Base-by-base conservation (phyloP, 2,329 filamentous ascomycete genomes). In the Madurella fahalii region DNA sequence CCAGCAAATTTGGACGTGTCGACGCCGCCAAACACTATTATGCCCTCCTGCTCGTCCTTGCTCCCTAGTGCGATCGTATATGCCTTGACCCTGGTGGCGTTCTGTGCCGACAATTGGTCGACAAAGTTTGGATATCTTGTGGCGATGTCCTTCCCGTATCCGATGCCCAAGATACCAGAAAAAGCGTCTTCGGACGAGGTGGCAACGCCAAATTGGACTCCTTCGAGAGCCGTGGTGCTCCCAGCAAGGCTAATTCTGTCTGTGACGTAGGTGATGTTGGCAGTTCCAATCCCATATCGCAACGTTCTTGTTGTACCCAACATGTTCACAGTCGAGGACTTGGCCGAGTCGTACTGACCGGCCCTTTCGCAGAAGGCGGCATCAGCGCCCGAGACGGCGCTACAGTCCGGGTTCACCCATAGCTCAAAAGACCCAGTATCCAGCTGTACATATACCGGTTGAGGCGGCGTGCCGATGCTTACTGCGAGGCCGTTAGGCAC, bases 101-200 rank as follows among this genome's bases (percentile, higher is more conserved):
- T 79, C 57, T 80, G 78, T 2, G 71, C 61, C 13, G 64, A 67
- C 40, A 82, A 69, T 63, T 79, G 70, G 65, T 81, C 79, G 58
- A 82, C 62, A 53, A 82, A 75, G 65, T 79, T 81, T 57, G 67
- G 71, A 63, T 82, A 81, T 9, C 59, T 63, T 2, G 73, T 76
- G 25, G 74, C 78, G 49, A 73, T 60, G 37, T 74, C 76, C 12
- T 70, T 46, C 2, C 82, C 75, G 66, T 89, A 89, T 20, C 89
- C 89, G 53, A 94, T 85, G 18, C 90, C 90, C 17, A 95, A 70
- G 45, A 94, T 89, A 39, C 79, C 79, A 0, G 77, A 71, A 54
- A 77, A 79, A 58, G 79, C 73, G 56, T 79, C 73, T 13, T 67
- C 57, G 5, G 73, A 74, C 12, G 66, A 62, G 40, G 77, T 78